Conservation (phyloP, 2,329 filamentous ascomycete genomes). For the Lecanoromycetidae sp. region DNA sequence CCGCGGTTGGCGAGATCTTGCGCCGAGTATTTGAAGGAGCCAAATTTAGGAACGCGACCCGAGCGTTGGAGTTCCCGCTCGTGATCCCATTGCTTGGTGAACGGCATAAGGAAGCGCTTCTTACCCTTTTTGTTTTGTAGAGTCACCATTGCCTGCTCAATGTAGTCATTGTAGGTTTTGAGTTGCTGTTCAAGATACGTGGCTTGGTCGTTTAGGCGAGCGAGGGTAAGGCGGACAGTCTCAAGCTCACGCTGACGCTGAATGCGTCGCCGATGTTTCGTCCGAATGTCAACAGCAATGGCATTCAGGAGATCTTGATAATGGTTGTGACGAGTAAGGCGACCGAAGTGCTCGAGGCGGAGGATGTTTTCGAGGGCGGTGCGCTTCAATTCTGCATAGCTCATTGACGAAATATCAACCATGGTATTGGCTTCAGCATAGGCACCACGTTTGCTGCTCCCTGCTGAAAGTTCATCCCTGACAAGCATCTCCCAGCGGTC, state of each 20-base stretch:
- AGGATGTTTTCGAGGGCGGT: slow-evolving; percentile 91
- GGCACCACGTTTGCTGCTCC: slow-evolving; percentile 61
- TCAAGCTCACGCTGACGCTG: slow-evolving; percentile 88
- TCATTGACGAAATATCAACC: slow-evolving; percentile 78
- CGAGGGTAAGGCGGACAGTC: slow-evolving; percentile 36
- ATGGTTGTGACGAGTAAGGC: slow-evolving; percentile 74
- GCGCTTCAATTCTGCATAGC: slow-evolving; percentile 83
- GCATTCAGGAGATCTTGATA: slow-evolving; percentile 98
- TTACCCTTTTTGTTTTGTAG: slow-evolving; percentile 94
- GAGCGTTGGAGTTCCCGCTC: slow-evolving; percentile 87
- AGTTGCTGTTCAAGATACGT: slow-evolving; percentile 87
- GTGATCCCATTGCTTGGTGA: slow-evolving; percentile 98
- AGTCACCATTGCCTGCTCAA: slow-evolving; percentile 95
- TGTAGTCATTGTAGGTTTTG: slow-evolving; percentile 97
- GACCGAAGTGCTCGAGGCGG: slow-evolving; percentile 70
- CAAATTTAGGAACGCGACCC: slow-evolving; percentile 91
- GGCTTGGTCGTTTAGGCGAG: slow-evolving; percentile 49
- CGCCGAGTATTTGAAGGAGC: slow-evolving; percentile 93
- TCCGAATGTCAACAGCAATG: slow-evolving; percentile 91
- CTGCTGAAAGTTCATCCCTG: slow-evolving; percentile 64
- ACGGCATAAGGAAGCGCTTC: slow-evolving; percentile 86
- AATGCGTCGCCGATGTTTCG: slow-evolving; percentile 84
- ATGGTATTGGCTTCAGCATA: slow-evolving; percentile 77
- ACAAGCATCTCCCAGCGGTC: slow-evolving; percentile 74
- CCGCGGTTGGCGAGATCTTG: slow-evolving; percentile 83